Evolutionary conservation across 208 protist genomes (phyloP), one percentile per base, ranked within the genome.

Genomic region (Trichomonas tenax): DNA sequence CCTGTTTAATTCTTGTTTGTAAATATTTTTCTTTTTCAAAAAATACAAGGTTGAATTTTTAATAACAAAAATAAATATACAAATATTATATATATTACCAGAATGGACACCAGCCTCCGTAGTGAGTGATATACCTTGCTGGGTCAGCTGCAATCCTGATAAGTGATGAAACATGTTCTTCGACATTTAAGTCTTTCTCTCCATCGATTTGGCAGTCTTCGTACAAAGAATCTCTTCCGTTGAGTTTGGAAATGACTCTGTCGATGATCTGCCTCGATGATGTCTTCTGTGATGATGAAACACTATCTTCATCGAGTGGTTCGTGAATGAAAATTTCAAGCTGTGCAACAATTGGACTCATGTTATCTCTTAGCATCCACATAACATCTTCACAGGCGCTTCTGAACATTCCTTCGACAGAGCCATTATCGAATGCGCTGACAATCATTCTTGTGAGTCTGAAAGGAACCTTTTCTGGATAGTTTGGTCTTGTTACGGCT

Each of bases 261-360:
- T 93, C 86, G 0, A 93, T 51, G 26, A 93, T 93, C 6, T 38
- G 11, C 31, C 40, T 51, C 38, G 41, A 44, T 9, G 17, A 51
- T 10, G 11, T 38, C 31, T 38, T 38, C 3, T 58, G 1, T 38
- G 14, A 23, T 36, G 41, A 26, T 3, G 40, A 15, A 1, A 72
- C 4, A 26, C 26, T 72, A 6, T 72, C 58, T 8, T 84, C 96
- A 40, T 96, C 51, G 17, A 97, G 36, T 14, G 96, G 96, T 72
- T 97, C 96, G 49, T 97, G 93, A 11, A 97, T 86, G 95, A 97
- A 97, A 48, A 96, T 96, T 34, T 97, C 96, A 9, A 97, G 38
- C n/a, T 97, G 46, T 31, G 96, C 96, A 10, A 97, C 96, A 38
- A 97, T 89, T 1, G 58, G 51, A 0, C 31, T 96, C 63, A 97